Evolutionary conservation across 2,329 filamentous ascomycete species (phyloP), one percentile per base, ranked within the genome.

Genomic region (Nothomitra cinnamomea): DNA sequence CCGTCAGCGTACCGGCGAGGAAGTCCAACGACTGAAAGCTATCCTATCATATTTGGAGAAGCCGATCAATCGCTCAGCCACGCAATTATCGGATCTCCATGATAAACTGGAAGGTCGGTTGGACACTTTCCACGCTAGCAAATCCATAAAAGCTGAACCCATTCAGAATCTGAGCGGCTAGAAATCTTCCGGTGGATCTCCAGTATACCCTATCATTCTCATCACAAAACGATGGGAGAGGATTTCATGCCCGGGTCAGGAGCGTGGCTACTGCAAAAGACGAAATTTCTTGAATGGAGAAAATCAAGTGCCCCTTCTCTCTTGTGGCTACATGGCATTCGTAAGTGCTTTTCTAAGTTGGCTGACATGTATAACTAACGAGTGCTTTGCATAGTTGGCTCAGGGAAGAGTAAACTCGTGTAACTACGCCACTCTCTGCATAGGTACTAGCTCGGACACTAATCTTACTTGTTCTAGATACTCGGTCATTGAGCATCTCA

Each of bases 301-400:
- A 40, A 38, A 17, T 43, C 36, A 1, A 22, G 6, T 2, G 19
- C 10, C 13, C 52, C 52, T 12, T 32, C 28, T 1, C 57, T 57
- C 5, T 47, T 57, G 15, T 57, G 55, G 55, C 24, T 57, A 15
- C 53, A 54, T 43, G 56, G 56, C 32, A 55, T 53, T 40, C 51
- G 56, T 57, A 41, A 56, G 51, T n/a, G 19, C 17, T 28, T n/a
- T 24, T 28, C 43, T 10, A n/a, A 35, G 12, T n/a, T 13, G 17
- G 24, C 25, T 10, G 3, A 2, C 22, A 35, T 19, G 10, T 7
- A 8, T 28, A 7, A 25, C 12, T 12, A 17, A 49, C 32, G 24
- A 25, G 10, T n/a, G n/a, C n/a, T n/a, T n/a, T n/a, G 32, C 15
- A 32, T 6, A 49, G 45, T 24, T 49, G 45, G 45, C 17, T 49